A percentile compares a stretch with the other conserved stretches of the same genome.
These are phyloP conservation scores for Naganishia sp. DNA, from an alignment of 1,284 basidiomycete species.

Conservation along the genomic window DNA sequence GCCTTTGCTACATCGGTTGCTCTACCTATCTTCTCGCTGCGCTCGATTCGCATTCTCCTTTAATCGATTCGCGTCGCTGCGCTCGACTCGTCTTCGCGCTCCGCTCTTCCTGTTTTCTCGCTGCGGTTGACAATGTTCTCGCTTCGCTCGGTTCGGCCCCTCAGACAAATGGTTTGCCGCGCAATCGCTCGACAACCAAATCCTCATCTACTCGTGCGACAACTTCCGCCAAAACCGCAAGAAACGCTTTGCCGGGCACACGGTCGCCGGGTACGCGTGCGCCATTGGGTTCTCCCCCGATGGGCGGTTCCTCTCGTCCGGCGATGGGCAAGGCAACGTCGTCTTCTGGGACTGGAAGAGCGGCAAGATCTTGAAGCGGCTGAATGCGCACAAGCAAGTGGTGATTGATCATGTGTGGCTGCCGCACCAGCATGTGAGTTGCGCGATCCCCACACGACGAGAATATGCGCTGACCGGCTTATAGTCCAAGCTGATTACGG, in stretches of 20 bases:
- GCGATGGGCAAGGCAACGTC: constrained; percentile 90
- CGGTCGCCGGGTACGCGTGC: constrained; percentile 94
- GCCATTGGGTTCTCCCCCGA: constrained; percentile 96
- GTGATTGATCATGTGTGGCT: constrained; percentile 97
- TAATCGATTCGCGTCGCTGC: too few relatives aligned
- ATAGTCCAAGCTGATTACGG: constrained; percentile 91
- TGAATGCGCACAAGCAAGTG: constrained; percentile 88
- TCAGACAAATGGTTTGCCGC: constrained; percentile 93
- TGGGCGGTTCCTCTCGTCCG: constrained; percentile 91
- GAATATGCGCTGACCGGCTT: constrained; percentile 15
- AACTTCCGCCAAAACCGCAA: constrained; percentile 94
- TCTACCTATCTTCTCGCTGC: neutral
- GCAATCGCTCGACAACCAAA: constrained; percentile 97
- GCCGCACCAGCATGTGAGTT: constrained; percentile 87
- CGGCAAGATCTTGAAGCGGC: constrained; percentile 84
- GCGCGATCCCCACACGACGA: neutral
- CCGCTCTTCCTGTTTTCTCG: constrained; percentile 27
- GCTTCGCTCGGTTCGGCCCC: constrained; percentile 2
- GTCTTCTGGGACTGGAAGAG: constrained; percentile 99
- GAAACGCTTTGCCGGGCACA: constrained; percentile 96
- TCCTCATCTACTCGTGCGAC: constrained; percentile 93
- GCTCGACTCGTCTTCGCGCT: neutral
- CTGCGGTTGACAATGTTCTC: too few relatives aligned
- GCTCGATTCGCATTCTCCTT: neutral
- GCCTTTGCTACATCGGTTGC: too few relatives aligned